phyloP scores from a whole-genome alignment of 306 rosid species.

The Gillenia trifoliata region DNA sequence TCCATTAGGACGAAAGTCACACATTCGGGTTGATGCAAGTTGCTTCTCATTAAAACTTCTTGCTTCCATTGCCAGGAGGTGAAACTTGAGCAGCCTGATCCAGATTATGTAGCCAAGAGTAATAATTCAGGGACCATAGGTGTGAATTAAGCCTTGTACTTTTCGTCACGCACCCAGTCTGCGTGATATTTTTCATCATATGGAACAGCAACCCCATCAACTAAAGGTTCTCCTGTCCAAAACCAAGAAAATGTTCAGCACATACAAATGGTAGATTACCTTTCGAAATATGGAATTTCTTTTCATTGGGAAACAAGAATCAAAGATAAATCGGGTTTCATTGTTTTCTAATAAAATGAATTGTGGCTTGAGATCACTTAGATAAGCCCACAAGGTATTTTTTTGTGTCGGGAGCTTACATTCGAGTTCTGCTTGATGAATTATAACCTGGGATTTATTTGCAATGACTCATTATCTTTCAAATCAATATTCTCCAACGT shows the following conservation, averaged over 20 bases:
- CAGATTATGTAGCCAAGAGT: neutral
- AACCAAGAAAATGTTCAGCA: neutral
- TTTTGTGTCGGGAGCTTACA: neutral
- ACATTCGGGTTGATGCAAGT: neutral
- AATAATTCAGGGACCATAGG: neutral
- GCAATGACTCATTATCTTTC: neutral
- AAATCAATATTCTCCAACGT: neutral
- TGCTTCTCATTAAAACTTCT: neutral
- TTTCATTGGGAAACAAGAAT: neutral
- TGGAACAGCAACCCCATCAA: neutral
- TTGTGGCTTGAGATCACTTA: neutral
- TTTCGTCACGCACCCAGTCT: neutral
- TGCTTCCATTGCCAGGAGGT: neutral
- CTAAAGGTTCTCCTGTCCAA: neutral
- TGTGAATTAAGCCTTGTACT: neutral
- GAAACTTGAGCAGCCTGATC: neutral
- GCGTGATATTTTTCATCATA: constrained; percentile 6
- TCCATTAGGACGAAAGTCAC: neutral
- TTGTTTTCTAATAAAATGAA: neutral
- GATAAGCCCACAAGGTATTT: neutral
- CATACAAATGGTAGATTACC: neutral
- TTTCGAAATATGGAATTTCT: neutral
- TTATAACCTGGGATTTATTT: neutral
- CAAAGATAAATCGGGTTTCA: neutral
- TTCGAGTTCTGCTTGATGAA: neutral